phyloP scores from a whole-genome alignment of 1,284 basidiomycete species.

The Athelia sp. region DNA sequence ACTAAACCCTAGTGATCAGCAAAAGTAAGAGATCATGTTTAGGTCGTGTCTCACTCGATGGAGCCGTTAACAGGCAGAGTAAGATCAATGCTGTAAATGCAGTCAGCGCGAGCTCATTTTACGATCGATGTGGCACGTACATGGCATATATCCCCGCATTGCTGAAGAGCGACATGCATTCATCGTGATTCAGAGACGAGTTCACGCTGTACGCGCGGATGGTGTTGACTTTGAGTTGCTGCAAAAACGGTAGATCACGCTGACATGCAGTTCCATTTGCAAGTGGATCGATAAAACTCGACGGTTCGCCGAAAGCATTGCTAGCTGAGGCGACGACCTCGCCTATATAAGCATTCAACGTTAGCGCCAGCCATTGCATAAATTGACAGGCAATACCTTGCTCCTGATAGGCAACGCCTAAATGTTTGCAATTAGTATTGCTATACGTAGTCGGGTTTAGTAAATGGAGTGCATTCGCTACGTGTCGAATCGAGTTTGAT shows the following conservation, averaged over 20 bases:
- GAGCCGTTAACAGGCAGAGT: conserved; percentile 83
- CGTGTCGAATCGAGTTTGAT: no score
- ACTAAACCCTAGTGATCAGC: conserved; percentile 5
- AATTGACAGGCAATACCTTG: conserved; percentile 51
- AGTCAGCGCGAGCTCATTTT: neutral
- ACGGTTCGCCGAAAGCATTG: conserved; percentile 77
- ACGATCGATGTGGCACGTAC: conserved; percentile 35
- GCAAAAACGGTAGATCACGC: conserved; percentile 76
- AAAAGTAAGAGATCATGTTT: no score
- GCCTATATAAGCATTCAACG: conserved; percentile 34
- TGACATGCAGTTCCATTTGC: conserved; percentile 64
- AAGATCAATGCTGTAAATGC: conserved; percentile 65
- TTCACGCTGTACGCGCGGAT: conserved; percentile 86
- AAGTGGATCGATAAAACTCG: conserved; percentile 73
- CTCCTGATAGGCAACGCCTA: conserved; percentile 24
- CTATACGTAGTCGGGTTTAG: no score
- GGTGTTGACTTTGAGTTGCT: conserved; percentile 66
- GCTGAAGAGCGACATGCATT: conserved; percentile 78
- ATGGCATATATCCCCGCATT: conserved; percentile 85
- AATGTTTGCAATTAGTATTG: no score
- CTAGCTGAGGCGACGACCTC: conserved; percentile 40
- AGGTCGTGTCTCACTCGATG: conserved; percentile 42
- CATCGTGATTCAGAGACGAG: conserved; percentile 77
- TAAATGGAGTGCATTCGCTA: no score
- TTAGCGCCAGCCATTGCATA: conserved; percentile 3